A percentile compares a stretch with the other conserved stretches of the same genome.
Evolutionary conservation across 495 filamentous ascomycete genomes (phyloP).

Genomic region (Penicillium desertorum): DNA sequence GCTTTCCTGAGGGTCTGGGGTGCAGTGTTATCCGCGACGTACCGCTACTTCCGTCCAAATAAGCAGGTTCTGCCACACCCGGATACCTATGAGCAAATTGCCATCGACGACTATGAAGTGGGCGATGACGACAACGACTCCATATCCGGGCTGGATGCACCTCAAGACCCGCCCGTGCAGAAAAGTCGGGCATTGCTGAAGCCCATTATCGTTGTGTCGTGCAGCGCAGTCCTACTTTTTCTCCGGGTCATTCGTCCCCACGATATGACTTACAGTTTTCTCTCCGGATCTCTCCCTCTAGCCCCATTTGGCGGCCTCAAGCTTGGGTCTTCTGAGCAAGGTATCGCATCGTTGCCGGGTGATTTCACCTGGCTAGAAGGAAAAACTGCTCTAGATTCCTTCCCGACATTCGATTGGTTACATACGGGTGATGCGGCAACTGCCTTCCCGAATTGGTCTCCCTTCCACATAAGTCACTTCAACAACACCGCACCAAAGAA

Average conservation of each 20-base stretch:
- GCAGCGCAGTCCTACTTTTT: conserved; percentile 3
- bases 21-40: conserved; percentile 6
- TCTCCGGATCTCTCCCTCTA: conserved; percentile 18
- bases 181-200: conserved; percentile 4
- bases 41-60: conserved; percentile 3
- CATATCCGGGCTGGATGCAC: conserved; percentile 7
- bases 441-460: conserved; percentile 21
- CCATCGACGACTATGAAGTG: conserved; percentile 17
- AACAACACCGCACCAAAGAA: neutral
- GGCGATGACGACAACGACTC: conserved; percentile 18
- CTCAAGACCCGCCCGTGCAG: neutral
- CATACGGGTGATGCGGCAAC: neutral
- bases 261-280: conserved; percentile 12
- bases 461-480: conserved; percentile 7
- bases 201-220: conserved; percentile 3
- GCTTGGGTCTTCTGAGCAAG: neutral
- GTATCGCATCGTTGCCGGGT: conserved; percentile 1
- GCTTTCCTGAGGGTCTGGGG: conserved; percentile 13
- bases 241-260: conserved; percentile 18
- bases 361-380: conserved; percentile 16
- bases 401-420: conserved; percentile 22
- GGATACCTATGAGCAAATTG: conserved; percentile 17
- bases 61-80: conserved; percentile 1
- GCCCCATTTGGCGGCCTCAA: conserved; percentile 16
- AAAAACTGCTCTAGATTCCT: conserved; percentile 15